Conservation (phyloP, 352 stramenopile genomes). For the Phytophthora tubulina region DNA sequence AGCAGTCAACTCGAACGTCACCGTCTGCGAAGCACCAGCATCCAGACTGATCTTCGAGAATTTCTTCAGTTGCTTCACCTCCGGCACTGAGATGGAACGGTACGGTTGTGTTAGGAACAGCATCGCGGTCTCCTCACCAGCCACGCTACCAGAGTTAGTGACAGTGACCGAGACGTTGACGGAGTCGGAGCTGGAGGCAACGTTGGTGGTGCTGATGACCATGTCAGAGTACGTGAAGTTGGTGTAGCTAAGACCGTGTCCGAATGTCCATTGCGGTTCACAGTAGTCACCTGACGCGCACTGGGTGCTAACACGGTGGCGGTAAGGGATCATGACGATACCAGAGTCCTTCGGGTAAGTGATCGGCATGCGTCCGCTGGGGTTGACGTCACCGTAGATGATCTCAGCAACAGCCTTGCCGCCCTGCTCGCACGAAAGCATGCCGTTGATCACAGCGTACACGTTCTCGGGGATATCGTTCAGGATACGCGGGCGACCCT, state of each 20-base stretch:
- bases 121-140: slow-evolving; percentile 53
- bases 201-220: slow-evolving; percentile 38
- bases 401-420: slow-evolving; percentile 84
- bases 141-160: slow-evolving; percentile 39
- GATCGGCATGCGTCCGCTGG: too few relatives aligned
- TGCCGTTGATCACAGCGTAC: slow-evolving; percentile 71
- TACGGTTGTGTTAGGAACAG: slow-evolving; percentile 38
- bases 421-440: slow-evolving; percentile 74
- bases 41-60: slow-evolving; percentile 49
- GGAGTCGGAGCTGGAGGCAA: too few relatives aligned
- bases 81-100: slow-evolving; percentile 37
- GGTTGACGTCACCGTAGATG: slow-evolving; percentile 41
- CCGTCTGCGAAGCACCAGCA: slow-evolving; percentile 24
- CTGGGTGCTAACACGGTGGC: slow-evolving; percentile 25
- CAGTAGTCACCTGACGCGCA: slow-evolving; percentile 58
- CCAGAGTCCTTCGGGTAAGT: slow-evolving; percentile 63
- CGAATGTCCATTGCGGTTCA: slow-evolving; percentile 60
- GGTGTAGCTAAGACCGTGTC: slow-evolving; percentile 71
- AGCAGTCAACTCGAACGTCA: slow-evolving; percentile 40
- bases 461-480: slow-evolving; percentile 48
- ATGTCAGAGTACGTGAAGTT: slow-evolving; percentile 58
- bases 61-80: slow-evolving; percentile 51
- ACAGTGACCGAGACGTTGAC: slow-evolving; percentile 33
- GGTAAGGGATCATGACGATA: slow-evolving; percentile 22
- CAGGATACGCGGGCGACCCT: slow-evolving; percentile 71